These are phyloP conservation scores for Penicillium sp. DNA, from an alignment of 2,329 filamentous ascomycete species.

Conservation along the genomic window DNA sequence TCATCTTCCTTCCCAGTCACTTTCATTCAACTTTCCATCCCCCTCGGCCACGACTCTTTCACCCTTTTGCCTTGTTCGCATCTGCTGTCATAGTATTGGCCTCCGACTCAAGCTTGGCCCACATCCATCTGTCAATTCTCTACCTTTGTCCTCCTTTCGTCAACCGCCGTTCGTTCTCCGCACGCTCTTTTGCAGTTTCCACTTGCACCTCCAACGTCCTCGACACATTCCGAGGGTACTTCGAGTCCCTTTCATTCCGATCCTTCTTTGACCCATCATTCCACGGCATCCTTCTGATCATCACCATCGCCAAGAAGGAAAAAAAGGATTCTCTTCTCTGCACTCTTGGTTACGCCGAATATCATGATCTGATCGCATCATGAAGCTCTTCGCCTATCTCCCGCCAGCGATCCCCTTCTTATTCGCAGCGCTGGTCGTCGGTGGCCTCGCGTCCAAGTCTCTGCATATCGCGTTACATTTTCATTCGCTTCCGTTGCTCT, in stretches of 20 bases:
- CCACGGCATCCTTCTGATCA: slow-evolving; percentile 1
- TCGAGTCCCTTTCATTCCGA: slow-evolving; percentile 5
- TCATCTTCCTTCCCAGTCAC: no score
- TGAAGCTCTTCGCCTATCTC: slow-evolving; percentile 16
- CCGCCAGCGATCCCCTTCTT: slow-evolving; percentile 21
- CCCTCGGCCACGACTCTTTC: no score
- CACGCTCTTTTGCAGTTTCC: background rate
- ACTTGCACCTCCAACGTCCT: background rate
- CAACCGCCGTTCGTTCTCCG: background rate
- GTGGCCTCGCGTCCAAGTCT: slow-evolving; percentile 29
- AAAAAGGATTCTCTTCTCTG: background rate
- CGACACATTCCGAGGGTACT: slow-evolving; percentile 5
- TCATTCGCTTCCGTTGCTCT: slow-evolving; percentile 26
- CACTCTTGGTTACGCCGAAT: background rate
- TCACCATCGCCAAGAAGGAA: background rate
- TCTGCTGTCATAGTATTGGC: no score
- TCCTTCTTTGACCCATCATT: slow-evolving; percentile 1
- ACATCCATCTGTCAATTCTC: no score
- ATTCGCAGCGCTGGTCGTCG: slow-evolving; percentile 27
- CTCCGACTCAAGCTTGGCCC: no score
- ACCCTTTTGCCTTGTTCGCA: no score
- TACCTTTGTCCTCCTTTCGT: no score
- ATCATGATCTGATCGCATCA: slow-evolving; percentile 19
- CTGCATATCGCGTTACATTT: slow-evolving; percentile 32
- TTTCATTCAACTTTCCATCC: no score